Conservation (phyloP, 139 green algal species). For the Deuterostichococcus epilithicus region DNA sequence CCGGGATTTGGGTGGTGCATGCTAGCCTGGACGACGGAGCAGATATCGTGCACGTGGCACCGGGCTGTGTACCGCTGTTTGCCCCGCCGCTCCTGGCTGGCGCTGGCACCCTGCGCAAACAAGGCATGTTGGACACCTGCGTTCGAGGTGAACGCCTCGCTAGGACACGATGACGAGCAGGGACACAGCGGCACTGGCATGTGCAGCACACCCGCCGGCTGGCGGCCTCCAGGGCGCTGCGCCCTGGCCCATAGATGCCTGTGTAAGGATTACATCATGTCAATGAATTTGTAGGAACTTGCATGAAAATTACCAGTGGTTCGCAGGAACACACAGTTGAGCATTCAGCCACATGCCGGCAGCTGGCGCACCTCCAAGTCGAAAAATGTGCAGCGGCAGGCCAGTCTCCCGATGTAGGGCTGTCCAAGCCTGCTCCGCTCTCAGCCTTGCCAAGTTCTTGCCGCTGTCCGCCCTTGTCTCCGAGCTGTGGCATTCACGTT, state of each 20-base stretch:
- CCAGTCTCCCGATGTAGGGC: slow-evolving; percentile 26
- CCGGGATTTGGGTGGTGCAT: slow-evolving; percentile 36
- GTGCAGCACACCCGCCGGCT: background rate
- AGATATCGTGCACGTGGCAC: slow-evolving; percentile 78
- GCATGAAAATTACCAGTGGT: too few relatives aligned
- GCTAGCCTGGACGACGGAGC: slow-evolving; percentile 51
- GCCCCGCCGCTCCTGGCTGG: slow-evolving; percentile 32
- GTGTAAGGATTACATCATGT: background rate
- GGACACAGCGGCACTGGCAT: background rate
- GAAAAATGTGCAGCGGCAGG: slow-evolving; percentile 62
- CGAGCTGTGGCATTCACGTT: slow-evolving; percentile 5
- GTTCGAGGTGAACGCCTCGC: background rate
- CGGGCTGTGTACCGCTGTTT: slow-evolving; percentile 50
- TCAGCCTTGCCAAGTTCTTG: slow-evolving; percentile 29
- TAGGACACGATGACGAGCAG: background rate
- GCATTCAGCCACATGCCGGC: background rate
- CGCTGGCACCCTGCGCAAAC: background rate
- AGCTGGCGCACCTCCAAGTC: slow-evolving; percentile 43
- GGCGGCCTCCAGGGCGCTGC: slow-evolving; percentile 53
- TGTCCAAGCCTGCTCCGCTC: slow-evolving; percentile 57
- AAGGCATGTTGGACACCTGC: background rate
- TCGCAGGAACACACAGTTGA: background rate
- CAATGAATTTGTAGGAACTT: background rate
- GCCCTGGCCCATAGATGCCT: slow-evolving; percentile 70
- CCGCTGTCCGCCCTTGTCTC: slow-evolving; percentile 16